A percentile compares a stretch with the other conserved stretches of the same genome.
Evolutionary conservation across 2,329 filamentous ascomycete genomes (phyloP).

Genomic region (Endoconidiophora laricicola): DNA sequence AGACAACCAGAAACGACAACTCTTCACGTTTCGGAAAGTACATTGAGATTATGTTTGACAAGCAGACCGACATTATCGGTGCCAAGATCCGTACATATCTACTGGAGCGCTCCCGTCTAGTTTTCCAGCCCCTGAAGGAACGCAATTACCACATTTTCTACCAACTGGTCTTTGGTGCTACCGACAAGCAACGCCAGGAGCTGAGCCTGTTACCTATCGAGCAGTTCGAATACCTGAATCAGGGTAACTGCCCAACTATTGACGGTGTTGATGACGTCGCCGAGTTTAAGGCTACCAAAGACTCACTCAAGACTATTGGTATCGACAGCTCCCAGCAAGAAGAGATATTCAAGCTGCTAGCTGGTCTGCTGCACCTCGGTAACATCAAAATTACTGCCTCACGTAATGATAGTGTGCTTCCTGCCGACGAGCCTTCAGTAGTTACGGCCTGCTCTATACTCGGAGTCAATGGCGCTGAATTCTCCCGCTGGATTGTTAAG

Average conservation of each 20-base stretch:
- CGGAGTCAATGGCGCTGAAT: slow-evolving; percentile 70
- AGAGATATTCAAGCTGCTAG: slow-evolving; percentile 79
- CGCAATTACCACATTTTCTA: slow-evolving; percentile 99
- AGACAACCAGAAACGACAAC: slow-evolving; percentile 99
- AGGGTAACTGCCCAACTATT: slow-evolving; percentile 79
- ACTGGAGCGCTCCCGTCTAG: slow-evolving; percentile 82
- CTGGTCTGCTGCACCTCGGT: slow-evolving; percentile 80
- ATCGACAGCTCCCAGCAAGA: slow-evolving; percentile 57
- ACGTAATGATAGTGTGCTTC: slow-evolving; percentile 70
- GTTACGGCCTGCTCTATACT: slow-evolving; percentile 69
- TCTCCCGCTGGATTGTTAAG: slow-evolving; percentile 97
- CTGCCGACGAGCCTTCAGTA: slow-evolving; percentile 65
- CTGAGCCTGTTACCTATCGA: slow-evolving; percentile 67
- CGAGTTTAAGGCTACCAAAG: slow-evolving; percentile 78
- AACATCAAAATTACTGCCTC: slow-evolving; percentile 93
- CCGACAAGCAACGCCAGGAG: slow-evolving; percentile 64
- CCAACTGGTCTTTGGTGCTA: slow-evolving; percentile 84
- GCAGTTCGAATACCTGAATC: slow-evolving; percentile 90
- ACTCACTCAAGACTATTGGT: slow-evolving; percentile 76
- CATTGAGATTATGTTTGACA: slow-evolving; percentile 98
- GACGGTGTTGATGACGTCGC: slow-evolving; percentile 91
- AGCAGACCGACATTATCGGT: slow-evolving; percentile 87
- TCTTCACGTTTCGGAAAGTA: slow-evolving; percentile 98
- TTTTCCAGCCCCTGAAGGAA: slow-evolving; percentile 95
- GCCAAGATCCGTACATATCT: slow-evolving; percentile 95